Percentiles rank a stretch among this genome's conserved stretches.
These are phyloP conservation scores for Synchytrium microbalum DNA, from an alignment of 371 early-diverging fungal species.

Conservation along the genomic window DNA sequence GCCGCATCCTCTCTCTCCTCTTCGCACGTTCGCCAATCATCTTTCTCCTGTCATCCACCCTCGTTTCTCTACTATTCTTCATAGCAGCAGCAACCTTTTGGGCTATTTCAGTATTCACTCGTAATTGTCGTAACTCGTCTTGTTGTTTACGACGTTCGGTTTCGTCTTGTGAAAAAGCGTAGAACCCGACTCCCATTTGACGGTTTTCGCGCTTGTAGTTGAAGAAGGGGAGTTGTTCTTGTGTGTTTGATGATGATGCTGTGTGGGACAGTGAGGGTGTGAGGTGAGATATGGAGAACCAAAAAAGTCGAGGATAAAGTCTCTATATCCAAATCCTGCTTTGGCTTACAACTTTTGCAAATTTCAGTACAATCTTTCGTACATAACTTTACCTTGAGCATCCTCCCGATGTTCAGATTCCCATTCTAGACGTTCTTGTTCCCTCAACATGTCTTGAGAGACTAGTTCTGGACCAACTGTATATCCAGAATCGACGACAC, in stretches of 20 bases:
- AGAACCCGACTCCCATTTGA: conserved; percentile 67
- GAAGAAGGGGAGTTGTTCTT: conserved; percentile 32
- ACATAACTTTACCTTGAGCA: too few species aligned
- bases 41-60: conserved; percentile 41
- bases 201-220: conserved; percentile 54
- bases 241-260: too few species aligned
- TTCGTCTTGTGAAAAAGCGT: conserved; percentile 61
- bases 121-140: conserved; percentile 49
- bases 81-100: conserved; percentile 29
- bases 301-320: too few species aligned
- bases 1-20: conserved; percentile 19
- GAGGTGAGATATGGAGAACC: too few species aligned
- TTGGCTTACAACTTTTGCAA: too few species aligned
- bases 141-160: conserved; percentile 58
- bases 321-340: too few species aligned
- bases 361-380: too few species aligned
- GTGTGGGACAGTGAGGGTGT: too few species aligned
- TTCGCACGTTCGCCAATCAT: conserved; percentile 41
- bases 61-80: conserved; percentile 21
- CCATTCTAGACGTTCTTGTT: conserved; percentile 31
- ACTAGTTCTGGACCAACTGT: conserved; percentile 17
- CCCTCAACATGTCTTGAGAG: conserved; percentile 29
- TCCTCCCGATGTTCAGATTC: conserved; percentile 22
- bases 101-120: conserved; percentile 44
- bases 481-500: background rate